Percentiles rank a stretch among this genome's conserved stretches.
Conservation (phyloP, 2,329 filamentous ascomycete genomes). For the Talaromyces funiculosus region DNA sequence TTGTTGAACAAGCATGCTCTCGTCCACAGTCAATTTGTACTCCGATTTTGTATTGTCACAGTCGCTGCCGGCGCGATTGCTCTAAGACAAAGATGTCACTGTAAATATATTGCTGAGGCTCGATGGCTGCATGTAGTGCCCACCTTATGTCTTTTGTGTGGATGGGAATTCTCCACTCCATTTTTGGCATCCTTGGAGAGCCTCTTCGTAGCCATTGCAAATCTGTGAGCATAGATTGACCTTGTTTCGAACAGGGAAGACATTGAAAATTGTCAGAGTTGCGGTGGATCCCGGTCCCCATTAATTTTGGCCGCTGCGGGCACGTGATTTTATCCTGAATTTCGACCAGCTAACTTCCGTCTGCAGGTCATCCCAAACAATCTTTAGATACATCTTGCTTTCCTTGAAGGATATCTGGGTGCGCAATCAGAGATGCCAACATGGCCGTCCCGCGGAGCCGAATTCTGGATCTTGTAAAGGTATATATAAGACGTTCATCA, state of each 20-base stretch:
- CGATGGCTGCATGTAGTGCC: background rate
- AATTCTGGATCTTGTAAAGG: constrained; percentile 71
- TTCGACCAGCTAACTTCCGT: background rate
- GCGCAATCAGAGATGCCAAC: background rate
- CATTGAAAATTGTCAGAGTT: background rate
- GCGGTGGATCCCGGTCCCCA: background rate
- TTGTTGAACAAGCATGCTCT: constrained; percentile 6
- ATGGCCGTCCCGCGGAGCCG: constrained; percentile 33
- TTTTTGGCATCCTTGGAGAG: constrained; percentile 15
- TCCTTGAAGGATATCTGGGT: background rate
- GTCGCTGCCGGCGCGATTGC: background rate
- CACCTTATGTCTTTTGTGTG: constrained; percentile 20
- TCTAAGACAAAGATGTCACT: constrained; percentile 4
- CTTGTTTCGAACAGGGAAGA: background rate
- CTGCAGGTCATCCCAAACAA: background rate
- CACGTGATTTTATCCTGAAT: background rate
- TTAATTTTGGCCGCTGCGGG: background rate
- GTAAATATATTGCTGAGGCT: background rate
- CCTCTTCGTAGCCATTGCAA: constrained; percentile 25
- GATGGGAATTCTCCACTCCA: background rate
- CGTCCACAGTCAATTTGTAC: background rate
- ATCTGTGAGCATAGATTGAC: background rate
- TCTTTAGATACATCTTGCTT: background rate
- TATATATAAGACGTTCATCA: constrained; percentile 29
- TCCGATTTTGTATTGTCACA: background rate